Evolutionary conservation across 2,329 filamentous ascomycete species (phyloP), one percentile per base, ranked within the genome.

Genomic region (Fusarium temperatum): DNA sequence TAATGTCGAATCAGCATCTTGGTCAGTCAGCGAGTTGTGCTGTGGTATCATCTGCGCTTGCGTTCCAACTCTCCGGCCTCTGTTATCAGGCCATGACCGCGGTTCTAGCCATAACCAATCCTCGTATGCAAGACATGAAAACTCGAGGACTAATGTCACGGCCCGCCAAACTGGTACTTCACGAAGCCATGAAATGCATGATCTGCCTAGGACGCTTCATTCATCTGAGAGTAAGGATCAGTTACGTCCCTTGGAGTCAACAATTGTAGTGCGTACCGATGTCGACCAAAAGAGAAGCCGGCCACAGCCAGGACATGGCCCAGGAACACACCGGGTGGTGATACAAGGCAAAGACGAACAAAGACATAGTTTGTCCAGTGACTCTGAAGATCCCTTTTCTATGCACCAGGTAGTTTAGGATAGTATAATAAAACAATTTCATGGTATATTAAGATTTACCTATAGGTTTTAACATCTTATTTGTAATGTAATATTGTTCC

Each of bases 401-500:
- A 51, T 51, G n/a, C 30, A 51, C 6, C 22, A 35, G 6, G 30
- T 51, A 20, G 48, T 51, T 20, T 51, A 14, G 6, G 12, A 35
- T 24, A 20, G 0, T 35, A 15, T 10, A 14, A 50, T 50, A 5
- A 6, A n/a, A 4, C 0, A 17, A n/a, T 12, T n/a, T 1, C 11
- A 12, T 28, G 13, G 20, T n/a, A 15, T 22, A 3, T 10, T 6
- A 17, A 12, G 12, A 17, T 30, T 11, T 17, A 6, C 4, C 4
- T 14, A 5, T 7, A 15, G 6, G 8, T 5, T 5, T 15, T 11
- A 22, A 11, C 0, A 3, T 11, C 6, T 6, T 28, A 11, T 5
- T 10, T 12, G 22, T 22, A 10, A 28, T 24, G 24, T 24, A 24
- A 0, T 47, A 20, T 14, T 26, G 8, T 20, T 47, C 0, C 17